Percentiles rank a stretch among this genome's conserved stretches.
Conservation (phyloP, 1,284 basidiomycete species). For the Rhodotorula sp. region DNA sequence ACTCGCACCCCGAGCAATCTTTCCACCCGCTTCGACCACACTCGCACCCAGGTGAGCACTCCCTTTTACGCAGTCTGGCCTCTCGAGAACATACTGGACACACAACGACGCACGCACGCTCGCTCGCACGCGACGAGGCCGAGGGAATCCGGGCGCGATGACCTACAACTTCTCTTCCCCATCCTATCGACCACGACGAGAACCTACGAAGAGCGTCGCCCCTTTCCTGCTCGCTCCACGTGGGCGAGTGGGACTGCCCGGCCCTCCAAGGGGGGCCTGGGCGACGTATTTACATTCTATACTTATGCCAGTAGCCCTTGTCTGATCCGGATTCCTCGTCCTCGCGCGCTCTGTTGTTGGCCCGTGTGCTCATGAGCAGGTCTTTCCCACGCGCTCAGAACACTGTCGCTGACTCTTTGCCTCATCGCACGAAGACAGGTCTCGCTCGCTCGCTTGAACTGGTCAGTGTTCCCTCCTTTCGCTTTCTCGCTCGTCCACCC, state of each 20-base stretch:
- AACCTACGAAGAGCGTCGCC: constrained; percentile 29
- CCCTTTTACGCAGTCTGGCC: too few species aligned
- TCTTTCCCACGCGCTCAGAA: too few species aligned
- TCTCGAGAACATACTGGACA: neutral
- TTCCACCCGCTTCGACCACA: too few species aligned
- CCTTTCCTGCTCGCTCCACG: neutral
- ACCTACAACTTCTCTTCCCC: constrained; percentile 35
- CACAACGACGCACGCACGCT: neutral
- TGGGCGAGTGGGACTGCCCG: constrained; percentile 4
- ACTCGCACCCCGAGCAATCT: too few species aligned
- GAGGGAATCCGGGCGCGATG: neutral
- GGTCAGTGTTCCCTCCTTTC: neutral
- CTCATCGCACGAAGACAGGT: too few species aligned
- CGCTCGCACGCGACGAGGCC: neutral
- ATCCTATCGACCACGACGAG: constrained; percentile 38
- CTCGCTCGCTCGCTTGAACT: neutral
- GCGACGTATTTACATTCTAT: constrained; percentile 13
- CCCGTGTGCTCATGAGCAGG: neutral
- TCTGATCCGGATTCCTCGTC: constrained; percentile 20
- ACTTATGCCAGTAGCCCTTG: constrained; percentile 37
- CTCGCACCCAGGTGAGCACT: too few species aligned
- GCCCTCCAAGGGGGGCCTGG: neutral
- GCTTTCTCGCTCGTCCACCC: neutral
- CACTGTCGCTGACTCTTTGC: too few species aligned
- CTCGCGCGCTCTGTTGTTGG: neutral